Evolutionary conservation across 345 rosid species (phyloP).

Genomic region (Ailanthus altissimus): DNA sequence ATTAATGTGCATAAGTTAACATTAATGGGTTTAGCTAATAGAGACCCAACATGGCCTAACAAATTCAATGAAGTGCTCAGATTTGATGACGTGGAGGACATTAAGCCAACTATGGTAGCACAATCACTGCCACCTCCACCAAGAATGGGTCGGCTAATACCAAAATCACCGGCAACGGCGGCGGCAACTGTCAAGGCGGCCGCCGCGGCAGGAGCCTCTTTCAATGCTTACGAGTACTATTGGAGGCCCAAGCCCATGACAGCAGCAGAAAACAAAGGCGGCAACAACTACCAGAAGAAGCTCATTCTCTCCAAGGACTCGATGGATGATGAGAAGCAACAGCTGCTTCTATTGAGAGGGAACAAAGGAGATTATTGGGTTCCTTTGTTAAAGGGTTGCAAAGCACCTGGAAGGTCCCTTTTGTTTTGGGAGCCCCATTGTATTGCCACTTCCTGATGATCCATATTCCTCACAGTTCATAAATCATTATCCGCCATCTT

Average conservation of each 20-base stretch:
- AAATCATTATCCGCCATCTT: background rate
- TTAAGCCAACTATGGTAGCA: conserved; percentile 38
- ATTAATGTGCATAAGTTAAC: conserved; percentile 60
- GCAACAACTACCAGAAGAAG: conserved; percentile 18
- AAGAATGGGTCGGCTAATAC: conserved; percentile 40
- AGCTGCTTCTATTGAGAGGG: conserved; percentile 29
- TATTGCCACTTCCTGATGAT: conserved; percentile 71
- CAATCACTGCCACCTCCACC: conserved; percentile 66
- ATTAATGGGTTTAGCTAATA: conserved; percentile 38
- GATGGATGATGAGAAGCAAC: conserved; percentile 23
- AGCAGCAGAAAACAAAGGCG: conserved; percentile 9
- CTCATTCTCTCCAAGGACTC: conserved; percentile 25
- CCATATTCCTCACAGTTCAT: background rate
- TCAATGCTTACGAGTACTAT: conserved; percentile 68
- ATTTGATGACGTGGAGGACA: conserved; percentile 29
- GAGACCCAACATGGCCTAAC: conserved; percentile 53
- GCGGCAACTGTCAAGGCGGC: conserved; percentile 20
- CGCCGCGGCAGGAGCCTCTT: conserved; percentile 33
- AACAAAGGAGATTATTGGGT: conserved; percentile 34
- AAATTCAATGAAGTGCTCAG: conserved; percentile 30
- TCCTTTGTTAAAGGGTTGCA: conserved; percentile 63
- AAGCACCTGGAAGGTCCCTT: conserved; percentile 68
- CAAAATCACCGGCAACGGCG: conserved; percentile 32
- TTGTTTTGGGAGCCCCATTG: conserved; percentile 59
- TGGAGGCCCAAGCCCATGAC: conserved; percentile 54